Conservation (phyloP, 208 protist species). For the Acanthamoeba sp. region DNA sequence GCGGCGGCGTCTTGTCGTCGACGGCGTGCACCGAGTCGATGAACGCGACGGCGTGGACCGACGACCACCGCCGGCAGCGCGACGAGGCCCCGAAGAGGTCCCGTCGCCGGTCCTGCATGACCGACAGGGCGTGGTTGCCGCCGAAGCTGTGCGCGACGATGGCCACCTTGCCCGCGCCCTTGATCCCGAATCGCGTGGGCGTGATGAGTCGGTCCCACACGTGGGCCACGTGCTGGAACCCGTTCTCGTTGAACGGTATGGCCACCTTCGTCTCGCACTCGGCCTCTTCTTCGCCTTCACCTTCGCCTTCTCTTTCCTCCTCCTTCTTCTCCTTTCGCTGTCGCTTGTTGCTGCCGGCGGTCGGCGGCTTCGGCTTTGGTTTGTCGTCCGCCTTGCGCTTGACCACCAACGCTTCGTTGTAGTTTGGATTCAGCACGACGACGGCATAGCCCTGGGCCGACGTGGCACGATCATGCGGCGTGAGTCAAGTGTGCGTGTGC, state of each 20-base stretch:
- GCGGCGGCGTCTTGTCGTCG: conserved; percentile 56
- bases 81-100: not conserved
- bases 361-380: not conserved
- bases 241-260: conserved; percentile 68
- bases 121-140: conserved; percentile 54
- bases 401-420: conserved; percentile 1
- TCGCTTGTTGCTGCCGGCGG: not conserved
- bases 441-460: conserved; percentile 49
- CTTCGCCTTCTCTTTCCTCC: not conserved
- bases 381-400: not conserved
- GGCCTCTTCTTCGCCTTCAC: not conserved
- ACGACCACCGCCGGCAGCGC: not conserved
- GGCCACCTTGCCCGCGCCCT: not conserved
- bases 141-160: conserved; percentile 68
- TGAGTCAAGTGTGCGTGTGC: not conserved
- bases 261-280: not conserved
- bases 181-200: not conserved
- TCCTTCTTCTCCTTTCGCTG: not conserved
- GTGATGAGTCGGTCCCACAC: conserved; percentile 63
- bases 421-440: conserved; percentile 54
- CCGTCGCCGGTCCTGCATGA: conserved; percentile 27
- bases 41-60: conserved; percentile 34
- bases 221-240: conserved; percentile 14
- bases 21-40: conserved; percentile 51
- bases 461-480: too few relatives aligned